Base-by-base conservation (phyloP, 2,329 filamentous ascomycete species). In the Setomelanomma holmii region DNA sequence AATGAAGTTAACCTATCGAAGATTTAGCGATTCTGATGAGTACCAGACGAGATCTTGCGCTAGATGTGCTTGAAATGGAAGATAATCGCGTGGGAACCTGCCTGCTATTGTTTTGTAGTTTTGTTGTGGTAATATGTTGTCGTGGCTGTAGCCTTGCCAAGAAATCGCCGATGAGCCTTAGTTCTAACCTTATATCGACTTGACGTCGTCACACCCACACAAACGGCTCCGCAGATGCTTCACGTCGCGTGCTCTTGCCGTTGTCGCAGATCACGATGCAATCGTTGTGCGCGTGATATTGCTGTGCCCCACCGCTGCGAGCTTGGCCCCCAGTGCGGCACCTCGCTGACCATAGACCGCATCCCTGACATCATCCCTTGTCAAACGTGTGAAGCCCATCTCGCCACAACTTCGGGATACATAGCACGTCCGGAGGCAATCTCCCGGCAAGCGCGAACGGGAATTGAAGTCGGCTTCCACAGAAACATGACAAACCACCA, bases 121-220 rank as follows among this genome's bases (percentile, higher is more conserved):
- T n/a, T n/a, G n/a, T n/a, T n/a, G n/a, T n/a, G n/a, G n/a, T n/a
- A n/a, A n/a, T n/a, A n/a, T n/a, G n/a, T n/a, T n/a, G n/a, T n/a
- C 27, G 3, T 6, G 27, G 14, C 27, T 30, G 27, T 30, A 6
- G 5, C 10, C 10, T 30, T 3, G 27, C 27, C 2, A 30, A 14
- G 10, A 8, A 30, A 30, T 30, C 5, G 14, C 10, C 5, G 27
- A 14, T 14, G 27, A 8, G 27, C 27, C 27, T 30, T 14, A 14
- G 27, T 14, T 44, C 19, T 35, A 44, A 44, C 41, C 41, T 44
- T 44, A 44, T 44, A 20, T 35, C 16, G 27, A 44, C 27, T 22
- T 44, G 41, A 40, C 38, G 27, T 22, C 41, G 17, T 44, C 27
- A 44, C 8, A 35, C 16, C 5, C 19, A 3, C 8, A 44, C 5